Evolutionary conservation across 768 basidiomycete genomes (phyloP).

Genomic region (Suillus alpinus): DNA sequence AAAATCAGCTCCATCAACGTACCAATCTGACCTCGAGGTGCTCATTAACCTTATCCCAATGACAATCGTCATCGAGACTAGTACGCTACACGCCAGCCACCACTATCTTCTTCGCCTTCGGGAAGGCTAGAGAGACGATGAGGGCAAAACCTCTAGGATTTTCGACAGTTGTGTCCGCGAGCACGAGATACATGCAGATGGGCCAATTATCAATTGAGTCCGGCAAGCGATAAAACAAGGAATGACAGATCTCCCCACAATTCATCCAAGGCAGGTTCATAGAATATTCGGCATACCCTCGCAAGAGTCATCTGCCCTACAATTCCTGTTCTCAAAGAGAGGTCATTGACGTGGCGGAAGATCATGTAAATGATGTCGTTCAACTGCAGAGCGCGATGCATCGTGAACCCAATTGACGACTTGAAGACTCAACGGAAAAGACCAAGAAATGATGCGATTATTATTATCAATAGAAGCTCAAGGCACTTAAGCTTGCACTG

Average conservation of each 20-base stretch:
- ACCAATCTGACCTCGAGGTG: not conserved
- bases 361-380: not conserved
- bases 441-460: not conserved
- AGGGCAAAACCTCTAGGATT: not conserved
- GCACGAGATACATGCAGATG: not conserved
- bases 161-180: not conserved
- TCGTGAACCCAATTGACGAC: not conserved
- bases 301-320: not conserved
- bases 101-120: not conserved
- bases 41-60: not conserved
- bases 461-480: not conserved
- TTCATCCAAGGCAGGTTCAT: not conserved
- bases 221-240: not conserved
- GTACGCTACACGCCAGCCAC: not conserved
- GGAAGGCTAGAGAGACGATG: not conserved
- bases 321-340: not conserved
- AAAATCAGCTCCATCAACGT: not conserved
- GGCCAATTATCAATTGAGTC: no score
- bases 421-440: not conserved
- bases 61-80: no score
- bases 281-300: not conserved
- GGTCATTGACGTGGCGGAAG: not conserved
- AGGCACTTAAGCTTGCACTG: no score
- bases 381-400: not conserved
- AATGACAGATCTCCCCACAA: not conserved